Conservation (phyloP, 345 rosid species). For the Microcos paniculata region DNA sequence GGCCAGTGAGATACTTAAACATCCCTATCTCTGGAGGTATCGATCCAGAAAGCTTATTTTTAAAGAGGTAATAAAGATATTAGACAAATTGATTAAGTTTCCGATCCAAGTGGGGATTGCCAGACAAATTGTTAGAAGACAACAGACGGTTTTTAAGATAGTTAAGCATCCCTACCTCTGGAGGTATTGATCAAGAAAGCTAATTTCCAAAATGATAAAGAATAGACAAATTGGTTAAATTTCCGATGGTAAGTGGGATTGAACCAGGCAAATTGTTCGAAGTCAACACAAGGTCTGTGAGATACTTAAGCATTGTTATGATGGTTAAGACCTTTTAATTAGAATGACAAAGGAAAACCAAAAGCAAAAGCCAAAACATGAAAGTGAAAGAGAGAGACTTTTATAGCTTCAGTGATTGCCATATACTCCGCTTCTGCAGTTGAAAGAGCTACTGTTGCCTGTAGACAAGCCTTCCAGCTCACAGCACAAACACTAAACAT, state of each 20-base stretch:
- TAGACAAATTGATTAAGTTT: not conserved
- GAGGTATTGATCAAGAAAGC: not conserved
- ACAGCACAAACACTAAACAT: too few species aligned
- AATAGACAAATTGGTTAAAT: not conserved
- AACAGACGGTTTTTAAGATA: not conserved
- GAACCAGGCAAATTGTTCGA: not conserved
- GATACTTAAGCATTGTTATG: too few species aligned
- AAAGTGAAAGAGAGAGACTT: too few species aligned
- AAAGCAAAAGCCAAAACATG: too few species aligned
- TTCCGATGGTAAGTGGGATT: not conserved
- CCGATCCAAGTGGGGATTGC: not conserved
- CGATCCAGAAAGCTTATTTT: not conserved
- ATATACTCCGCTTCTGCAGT: too few species aligned
- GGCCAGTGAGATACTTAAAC: not conserved
- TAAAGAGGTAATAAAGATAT: not conserved
- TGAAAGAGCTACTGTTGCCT: too few species aligned
- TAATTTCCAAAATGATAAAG: not conserved
- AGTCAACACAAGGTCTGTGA: too few species aligned
- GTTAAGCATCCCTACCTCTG: not conserved
- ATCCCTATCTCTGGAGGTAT: not conserved
- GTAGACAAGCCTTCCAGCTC: too few species aligned
- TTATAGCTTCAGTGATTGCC: too few species aligned
- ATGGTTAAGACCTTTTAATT: too few species aligned
- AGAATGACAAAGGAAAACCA: too few species aligned
- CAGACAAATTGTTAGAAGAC: not conserved